phyloP scores from a whole-genome alignment of 495 filamentous ascomycete genomes.

The Pyrenopolyporus hunteri region DNA sequence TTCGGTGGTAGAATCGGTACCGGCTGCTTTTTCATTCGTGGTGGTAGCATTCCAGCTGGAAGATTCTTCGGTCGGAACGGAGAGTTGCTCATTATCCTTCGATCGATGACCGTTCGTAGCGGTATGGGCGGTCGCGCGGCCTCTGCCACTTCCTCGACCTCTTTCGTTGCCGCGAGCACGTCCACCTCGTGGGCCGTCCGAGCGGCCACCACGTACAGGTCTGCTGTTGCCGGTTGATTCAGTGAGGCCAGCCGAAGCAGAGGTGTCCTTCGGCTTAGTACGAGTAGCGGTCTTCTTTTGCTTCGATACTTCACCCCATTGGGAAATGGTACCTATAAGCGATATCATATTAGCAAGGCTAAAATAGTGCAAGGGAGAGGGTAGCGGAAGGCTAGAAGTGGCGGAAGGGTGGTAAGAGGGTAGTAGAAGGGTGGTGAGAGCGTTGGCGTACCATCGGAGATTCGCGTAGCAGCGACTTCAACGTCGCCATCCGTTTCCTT shows the following conservation, averaged over 20 bases:
- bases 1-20: conserved; percentile 31
- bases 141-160: conserved; percentile 53
- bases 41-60: conserved; percentile 45
- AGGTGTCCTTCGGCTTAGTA: conserved; percentile 79
- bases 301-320: conserved; percentile 97
- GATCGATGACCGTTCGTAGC: conserved; percentile 56
- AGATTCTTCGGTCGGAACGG: conserved; percentile 56
- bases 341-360: conserved; percentile 37
- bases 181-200: conserved; percentile 72
- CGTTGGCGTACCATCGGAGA: conserved; percentile 87
- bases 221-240: conserved; percentile 52
- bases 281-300: conserved; percentile 80
- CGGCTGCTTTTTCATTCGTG: conserved; percentile 44
- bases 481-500: conserved; percentile 92
- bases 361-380: conserved; percentile 23
- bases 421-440: not conserved
- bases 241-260: conserved; percentile 58
- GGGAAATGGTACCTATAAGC: conserved; percentile 76
- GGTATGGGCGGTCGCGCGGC: conserved; percentile 63
- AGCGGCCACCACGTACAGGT: conserved; percentile 66
- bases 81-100: conserved; percentile 56
- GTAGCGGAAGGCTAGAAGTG: not conserved
- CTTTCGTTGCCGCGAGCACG: conserved; percentile 55
- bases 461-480: conserved; percentile 81
- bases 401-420: conserved; percentile 1